Conservation (phyloP, 768 basidiomycete genomes). For the Lactarius trivialis region DNA sequence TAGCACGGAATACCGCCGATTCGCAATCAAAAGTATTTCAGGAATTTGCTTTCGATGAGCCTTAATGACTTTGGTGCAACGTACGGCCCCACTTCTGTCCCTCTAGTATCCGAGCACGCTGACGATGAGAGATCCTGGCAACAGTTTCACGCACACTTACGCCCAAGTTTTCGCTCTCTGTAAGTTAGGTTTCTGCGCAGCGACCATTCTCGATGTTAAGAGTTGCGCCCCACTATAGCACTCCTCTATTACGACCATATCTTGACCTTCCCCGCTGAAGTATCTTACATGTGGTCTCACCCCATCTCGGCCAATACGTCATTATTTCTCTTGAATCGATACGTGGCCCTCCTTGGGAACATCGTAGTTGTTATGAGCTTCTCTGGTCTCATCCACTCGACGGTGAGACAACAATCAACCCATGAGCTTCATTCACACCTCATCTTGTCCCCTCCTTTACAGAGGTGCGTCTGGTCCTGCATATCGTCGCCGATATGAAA, state of each 20-base stretch:
- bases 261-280: constrained; percentile 33
- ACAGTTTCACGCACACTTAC: neutral
- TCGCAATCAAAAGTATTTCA: neutral
- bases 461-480: constrained; percentile 20
- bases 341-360: constrained; percentile 38
- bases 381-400: constrained; percentile 6
- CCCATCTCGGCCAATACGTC: constrained; percentile 35
- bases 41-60: neutral
- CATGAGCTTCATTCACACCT: neutral
- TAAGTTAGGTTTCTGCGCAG: neutral
- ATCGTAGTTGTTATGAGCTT: constrained; percentile 25
- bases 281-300: constrained; percentile 40
- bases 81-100: neutral
- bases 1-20: neutral
- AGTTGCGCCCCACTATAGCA: constrained; percentile 18
- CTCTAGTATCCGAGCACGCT: neutral
- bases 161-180: neutral
- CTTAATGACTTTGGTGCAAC: neutral
- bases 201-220: neutral
- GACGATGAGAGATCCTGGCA: neutral
- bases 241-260: constrained; percentile 30
- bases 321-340: constrained; percentile 47
- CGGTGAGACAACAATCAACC: constrained; percentile 12
- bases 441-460: neutral
- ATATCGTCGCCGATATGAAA: neutral